Conservation (phyloP, 2,329 filamentous ascomycete species). For the Sporothrix sp. region DNA sequence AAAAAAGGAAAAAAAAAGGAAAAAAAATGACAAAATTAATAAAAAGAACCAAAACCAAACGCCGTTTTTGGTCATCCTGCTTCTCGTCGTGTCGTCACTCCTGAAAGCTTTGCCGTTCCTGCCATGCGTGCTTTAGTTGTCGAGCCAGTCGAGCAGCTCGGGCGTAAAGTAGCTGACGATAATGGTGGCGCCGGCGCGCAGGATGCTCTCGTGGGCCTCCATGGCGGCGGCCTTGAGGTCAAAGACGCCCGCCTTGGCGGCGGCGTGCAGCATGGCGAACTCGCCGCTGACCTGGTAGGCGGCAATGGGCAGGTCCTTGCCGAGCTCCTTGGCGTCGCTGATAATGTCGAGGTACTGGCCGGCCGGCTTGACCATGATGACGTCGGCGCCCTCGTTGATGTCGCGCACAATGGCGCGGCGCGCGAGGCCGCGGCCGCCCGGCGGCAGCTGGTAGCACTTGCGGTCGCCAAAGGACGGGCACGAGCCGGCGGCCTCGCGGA, state of each 20-base stretch:
- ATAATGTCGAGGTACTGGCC: slow-evolving; percentile 96
- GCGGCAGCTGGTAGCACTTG: slow-evolving; percentile 92
- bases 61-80: not conserved
- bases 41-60: not conserved
- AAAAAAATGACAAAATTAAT: too few species aligned
- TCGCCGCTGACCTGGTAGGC: slow-evolving; percentile 97
- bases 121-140: slow-evolving; percentile 10
- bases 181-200: slow-evolving; percentile 87
- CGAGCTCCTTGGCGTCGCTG: slow-evolving; percentile 90
- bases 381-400: slow-evolving; percentile 87
- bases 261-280: slow-evolving; percentile 96
- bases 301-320: slow-evolving; percentile 81
- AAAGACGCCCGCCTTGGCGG: slow-evolving; percentile 90
- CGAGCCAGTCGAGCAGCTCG: slow-evolving; percentile 59
- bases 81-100: not conserved
- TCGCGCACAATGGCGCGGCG: slow-evolving; percentile 83
- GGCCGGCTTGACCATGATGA: slow-evolving; percentile 99
- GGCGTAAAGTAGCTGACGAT: slow-evolving; percentile 92
- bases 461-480: slow-evolving; percentile 87
- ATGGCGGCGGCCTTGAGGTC: slow-evolving; percentile 91
- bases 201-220: slow-evolving; percentile 85
- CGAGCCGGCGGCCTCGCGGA: slow-evolving; percentile 91
- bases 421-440: slow-evolving; percentile 82
- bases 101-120: not conserved
- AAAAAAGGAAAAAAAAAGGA: too few species aligned